Percentiles rank a stretch among this genome's conserved stretches.
Evolutionary conservation across 495 filamentous ascomycete species (phyloP).

Genomic region (Hypoxylon intermedium): DNA sequence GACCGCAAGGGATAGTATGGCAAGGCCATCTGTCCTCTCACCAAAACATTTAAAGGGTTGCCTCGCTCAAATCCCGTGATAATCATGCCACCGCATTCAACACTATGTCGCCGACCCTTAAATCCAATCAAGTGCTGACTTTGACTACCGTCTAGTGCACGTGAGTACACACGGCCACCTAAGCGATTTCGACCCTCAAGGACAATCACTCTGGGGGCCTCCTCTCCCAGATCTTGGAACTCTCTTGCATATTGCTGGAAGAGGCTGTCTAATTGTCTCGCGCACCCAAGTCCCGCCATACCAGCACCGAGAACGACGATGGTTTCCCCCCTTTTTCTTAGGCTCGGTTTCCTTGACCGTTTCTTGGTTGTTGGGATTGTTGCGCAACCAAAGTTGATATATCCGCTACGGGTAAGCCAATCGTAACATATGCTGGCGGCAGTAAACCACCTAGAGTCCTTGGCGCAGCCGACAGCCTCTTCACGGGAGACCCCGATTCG

Average conservation of each 20-base stretch:
- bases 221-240: conserved; percentile 67
- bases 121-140: conserved; percentile 45
- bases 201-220: conserved; percentile 75
- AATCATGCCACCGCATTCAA: conserved; percentile 96
- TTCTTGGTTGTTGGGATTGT: conserved; percentile 57
- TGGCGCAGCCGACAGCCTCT: conserved; percentile 91
- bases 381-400: conserved; percentile 96
- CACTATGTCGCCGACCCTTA: conserved; percentile 73
- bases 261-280: conserved; percentile 85
- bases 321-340: conserved; percentile 64
- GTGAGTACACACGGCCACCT: conserved; percentile 95
- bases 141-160: conserved; percentile 62
- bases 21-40: conserved; percentile 88
- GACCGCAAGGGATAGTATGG: conserved; percentile 84
- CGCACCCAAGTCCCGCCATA: conserved; percentile 89
- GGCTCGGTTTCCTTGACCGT: conserved; percentile 44
- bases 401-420: conserved; percentile 88
- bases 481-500: conserved; percentile 84
- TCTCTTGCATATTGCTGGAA: conserved; percentile 76
- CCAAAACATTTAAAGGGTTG: conserved; percentile 88
- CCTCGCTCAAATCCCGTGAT: conserved; percentile 96
- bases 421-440: conserved; percentile 88
- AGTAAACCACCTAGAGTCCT: conserved; percentile 88
- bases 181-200: conserved; percentile 87
- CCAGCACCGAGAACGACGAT: conserved; percentile 93